phyloP scores from a whole-genome alignment of 345 rosid genomes.

The Stellera chamaejasme region DNA sequence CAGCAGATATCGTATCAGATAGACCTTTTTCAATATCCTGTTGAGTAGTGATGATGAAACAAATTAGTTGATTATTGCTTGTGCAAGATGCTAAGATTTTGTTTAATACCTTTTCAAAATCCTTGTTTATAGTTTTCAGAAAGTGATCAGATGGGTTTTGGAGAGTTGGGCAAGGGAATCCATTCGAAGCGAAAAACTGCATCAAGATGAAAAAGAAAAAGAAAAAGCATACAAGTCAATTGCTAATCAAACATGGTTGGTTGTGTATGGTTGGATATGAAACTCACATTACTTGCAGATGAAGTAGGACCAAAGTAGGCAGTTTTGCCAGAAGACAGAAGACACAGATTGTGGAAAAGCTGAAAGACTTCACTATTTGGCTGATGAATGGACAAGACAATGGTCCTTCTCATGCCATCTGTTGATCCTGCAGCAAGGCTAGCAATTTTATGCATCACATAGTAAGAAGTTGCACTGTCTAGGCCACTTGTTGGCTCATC shows the following conservation, averaged over 20 bases:
- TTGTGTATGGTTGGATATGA: too few relatives aligned
- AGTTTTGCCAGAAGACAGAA: constrained; percentile 36
- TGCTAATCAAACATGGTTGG: background rate
- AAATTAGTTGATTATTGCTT: background rate
- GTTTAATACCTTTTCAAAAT: constrained; percentile 30
- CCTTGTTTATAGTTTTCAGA: constrained; percentile 36
- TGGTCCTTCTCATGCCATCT: constrained; percentile 20
- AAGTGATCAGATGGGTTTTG: constrained; percentile 45
- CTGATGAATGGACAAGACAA: constrained; percentile 44
- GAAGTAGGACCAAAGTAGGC: constrained; percentile 43
- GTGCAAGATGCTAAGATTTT: background rate
- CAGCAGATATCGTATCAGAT: constrained; percentile 15
- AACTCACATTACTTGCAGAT: constrained; percentile 24
- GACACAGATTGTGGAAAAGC: constrained; percentile 41
- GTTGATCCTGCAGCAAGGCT: constrained; percentile 13
- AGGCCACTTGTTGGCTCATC: constrained; percentile 63
- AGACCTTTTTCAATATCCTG: constrained; percentile 40
- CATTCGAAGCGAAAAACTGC: constrained; percentile 45
- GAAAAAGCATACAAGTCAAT: background rate
- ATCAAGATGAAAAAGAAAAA: background rate
- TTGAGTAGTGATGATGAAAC: background rate
- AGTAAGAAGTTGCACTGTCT: constrained; percentile 41
- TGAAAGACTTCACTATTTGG: constrained; percentile 41
- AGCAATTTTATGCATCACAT: constrained; percentile 36
- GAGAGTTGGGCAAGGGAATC: constrained; percentile 34